Base-by-base conservation (phyloP, 305 asterid species). In the Plantago lanceolata region DNA sequence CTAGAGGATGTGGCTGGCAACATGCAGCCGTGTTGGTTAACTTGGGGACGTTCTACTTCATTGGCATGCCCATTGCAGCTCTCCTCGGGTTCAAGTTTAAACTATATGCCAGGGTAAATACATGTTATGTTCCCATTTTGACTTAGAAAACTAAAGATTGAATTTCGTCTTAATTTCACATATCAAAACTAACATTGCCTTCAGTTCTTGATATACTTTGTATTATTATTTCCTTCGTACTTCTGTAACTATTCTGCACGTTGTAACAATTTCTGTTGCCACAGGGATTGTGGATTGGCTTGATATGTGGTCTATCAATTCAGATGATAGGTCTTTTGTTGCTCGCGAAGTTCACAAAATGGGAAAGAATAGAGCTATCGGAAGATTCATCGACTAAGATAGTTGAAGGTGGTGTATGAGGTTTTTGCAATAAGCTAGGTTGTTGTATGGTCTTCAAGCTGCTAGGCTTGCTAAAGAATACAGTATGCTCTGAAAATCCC, bases 211-310 rank as follows among this genome's bases (percentile, higher is more conserved):
- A 24, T 24, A 3, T 24, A 1, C 28, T 24, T 24, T 24, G 28
- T 24, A 24, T 24, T 24, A 24, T 24, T 24, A 24, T 24, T 24
- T 24, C 3, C 2, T 1, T 24, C 28, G 2, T 24, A 24, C 28
- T 24, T 24, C 28, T 24, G 28, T 24, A 24, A 53, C 31, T 49
- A 18, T 16, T 16, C 18, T 19, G 56, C 17, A 51, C 13, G 56
- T 18, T 13, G 26, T 8, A 51, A 16, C 21, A 2, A 16, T 51
- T 51, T 51, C 19, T 51, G 19, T 19, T 51, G 4, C 19, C 59
- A 18, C 79, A 83, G 89, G 89, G 89, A 24, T 59, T 81, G 29
- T 83, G 89, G 89, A 69, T 82, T 44, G 88, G 88, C 13, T 64
- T 78, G 19, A 74, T 80, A 20, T 77, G 85, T 68, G 88, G 85